Evolutionary conservation across 768 basidiomycete genomes (phyloP), one percentile per base, ranked within the genome.

Genomic region (Russula ochroleuca): DNA sequence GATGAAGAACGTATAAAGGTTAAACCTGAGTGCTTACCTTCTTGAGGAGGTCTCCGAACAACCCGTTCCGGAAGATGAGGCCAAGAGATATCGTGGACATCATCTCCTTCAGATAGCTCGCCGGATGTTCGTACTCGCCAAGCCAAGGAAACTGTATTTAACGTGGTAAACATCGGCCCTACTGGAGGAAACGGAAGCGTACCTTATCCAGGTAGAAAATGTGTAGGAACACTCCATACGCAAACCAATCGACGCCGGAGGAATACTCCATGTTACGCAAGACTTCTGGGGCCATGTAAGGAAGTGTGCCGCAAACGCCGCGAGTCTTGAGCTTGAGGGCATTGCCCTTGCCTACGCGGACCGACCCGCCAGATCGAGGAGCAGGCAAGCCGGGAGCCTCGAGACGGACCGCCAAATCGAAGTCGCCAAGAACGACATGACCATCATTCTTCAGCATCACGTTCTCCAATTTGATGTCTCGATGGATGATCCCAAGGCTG

Each of bases 381-480:
- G 35, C 45, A 3, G 23, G 31, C 9, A 28, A 41, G 23, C 10
- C 9, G 31, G 45, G 40, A 35, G 23, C 9, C 8, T 63, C 58
- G 45, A 71, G 58, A 21, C 62, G 57, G 19, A 49, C 33, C 3
- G 69, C 63, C 33, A 72, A 65, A 21, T 94, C 94, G 72, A 98
- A 90, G 74, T 98, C 94, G 2, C 93, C 92, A 10, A 98, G 81
- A 74, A 95, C 95, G 69, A 98, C 85, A 57, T 89, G 84, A 72
- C 94, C 91, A 37, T 85, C 83, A 70, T 94, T 91, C 73, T 96
- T 93, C 59, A 98, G 74, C 41, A 97, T 76, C 1, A 96, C 90
- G 70, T 98, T 98, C 78, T 98, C 94, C 62, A 98, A 79, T 77
- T 98, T 99, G 70, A 99, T 80, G 74, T 99, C 97, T 21, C 97